These are phyloP conservation scores for Pontederia crassipes DNA, from an alignment of 176 grass and related monocot species.

Conservation along the genomic window DNA sequence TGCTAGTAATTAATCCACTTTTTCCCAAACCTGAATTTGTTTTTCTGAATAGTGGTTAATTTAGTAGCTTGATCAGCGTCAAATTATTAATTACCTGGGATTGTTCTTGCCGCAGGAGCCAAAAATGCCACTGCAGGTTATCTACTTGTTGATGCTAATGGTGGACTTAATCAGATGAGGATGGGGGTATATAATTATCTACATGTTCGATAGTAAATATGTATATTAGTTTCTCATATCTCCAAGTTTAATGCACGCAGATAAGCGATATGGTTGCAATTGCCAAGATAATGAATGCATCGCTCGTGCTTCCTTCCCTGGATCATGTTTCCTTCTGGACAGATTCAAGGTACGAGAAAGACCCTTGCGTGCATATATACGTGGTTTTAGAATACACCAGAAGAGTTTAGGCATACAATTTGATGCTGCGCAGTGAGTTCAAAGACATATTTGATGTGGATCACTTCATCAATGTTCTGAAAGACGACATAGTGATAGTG, in stretches of 20 bases:
- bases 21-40: too few relatives aligned
- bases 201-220: neutral
- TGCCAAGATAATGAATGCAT: slow-evolving; percentile 75
- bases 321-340: slow-evolving; percentile 94
- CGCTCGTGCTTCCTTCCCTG: slow-evolving; percentile 59
- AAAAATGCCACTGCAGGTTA: neutral
- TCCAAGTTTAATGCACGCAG: slow-evolving; percentile 24
- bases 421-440: slow-evolving; percentile 10
- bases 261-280: slow-evolving; percentile 98
- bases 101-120: neutral
- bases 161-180: slow-evolving; percentile 95
- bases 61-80: too few relatives aligned
- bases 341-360: slow-evolving; percentile 51
- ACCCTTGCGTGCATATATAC: neutral
- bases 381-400: neutral
- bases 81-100: neutral
- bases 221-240: slow-evolving; percentile 9
- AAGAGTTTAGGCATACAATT: slow-evolving; percentile 8
- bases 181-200: slow-evolving; percentile 47
- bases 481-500: neutral
- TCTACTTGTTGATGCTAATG: slow-evolving; percentile 43
- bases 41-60: too few relatives aligned
- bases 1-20: neutral
- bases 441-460: slow-evolving; percentile 18
- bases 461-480: slow-evolving; percentile 5